Evolutionary conservation across 2,329 filamentous ascomycete species (phyloP).

Genomic region (Zymoseptoria pseudotritici): DNA sequence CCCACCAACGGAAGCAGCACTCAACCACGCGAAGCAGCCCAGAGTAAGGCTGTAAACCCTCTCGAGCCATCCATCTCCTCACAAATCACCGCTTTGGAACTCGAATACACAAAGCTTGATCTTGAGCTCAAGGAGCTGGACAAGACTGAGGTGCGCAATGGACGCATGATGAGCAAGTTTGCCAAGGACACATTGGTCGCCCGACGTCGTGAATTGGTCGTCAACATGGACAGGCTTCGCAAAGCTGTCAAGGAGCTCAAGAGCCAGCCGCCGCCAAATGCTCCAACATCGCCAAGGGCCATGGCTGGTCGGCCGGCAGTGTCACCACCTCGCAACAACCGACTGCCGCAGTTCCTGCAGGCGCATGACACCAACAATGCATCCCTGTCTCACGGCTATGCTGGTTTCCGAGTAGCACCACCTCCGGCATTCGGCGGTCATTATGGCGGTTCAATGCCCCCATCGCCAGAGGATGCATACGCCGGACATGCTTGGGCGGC

Average conservation of each 20-base stretch:
- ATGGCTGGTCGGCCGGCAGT: constrained; percentile 15
- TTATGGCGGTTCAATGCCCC: constrained; percentile 8
- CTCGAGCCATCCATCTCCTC: constrained; percentile 20
- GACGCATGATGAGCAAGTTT: constrained; percentile 25
- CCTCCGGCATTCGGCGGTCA: constrained; percentile 8
- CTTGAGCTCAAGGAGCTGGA: constrained; percentile 30
- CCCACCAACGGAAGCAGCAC: constrained; percentile 1
- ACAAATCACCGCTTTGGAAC: constrained; percentile 30
- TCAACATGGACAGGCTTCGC: constrained; percentile 28
- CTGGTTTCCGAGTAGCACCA: neutral
- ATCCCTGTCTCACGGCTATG: neutral
- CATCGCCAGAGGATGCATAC: constrained; percentile 17
- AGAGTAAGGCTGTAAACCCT: constrained; percentile 1
- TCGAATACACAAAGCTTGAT: constrained; percentile 31
- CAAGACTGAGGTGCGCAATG: constrained; percentile 32
- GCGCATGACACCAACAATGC: constrained; percentile 3
- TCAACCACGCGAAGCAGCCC: neutral
- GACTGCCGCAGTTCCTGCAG: constrained; percentile 19
- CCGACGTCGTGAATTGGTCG: constrained; percentile 29
- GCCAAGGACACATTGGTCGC: constrained; percentile 27
- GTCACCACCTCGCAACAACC: constrained; percentile 17
- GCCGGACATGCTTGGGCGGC: constrained; percentile 15
- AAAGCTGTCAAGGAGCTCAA: constrained; percentile 29
- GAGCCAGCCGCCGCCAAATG: constrained; percentile 17
- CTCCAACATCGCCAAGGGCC: constrained; percentile 20